Conservation (phyloP, 805 yeast species). For the Lipomyces sp. region DNA sequence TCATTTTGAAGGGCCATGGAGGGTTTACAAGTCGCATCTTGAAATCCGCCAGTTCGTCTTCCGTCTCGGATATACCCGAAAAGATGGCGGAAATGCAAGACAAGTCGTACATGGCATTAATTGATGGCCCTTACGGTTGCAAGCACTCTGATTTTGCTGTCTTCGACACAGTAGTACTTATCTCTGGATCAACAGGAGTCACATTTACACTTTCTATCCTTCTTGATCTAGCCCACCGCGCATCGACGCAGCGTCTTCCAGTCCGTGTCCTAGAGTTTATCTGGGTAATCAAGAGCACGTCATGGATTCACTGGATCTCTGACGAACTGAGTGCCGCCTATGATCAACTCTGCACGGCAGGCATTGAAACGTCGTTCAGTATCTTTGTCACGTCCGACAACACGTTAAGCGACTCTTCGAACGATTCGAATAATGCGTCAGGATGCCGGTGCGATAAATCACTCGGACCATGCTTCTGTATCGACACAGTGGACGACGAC, state of each 20-base stretch:
- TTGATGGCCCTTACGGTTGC: slow-evolving; percentile 56
- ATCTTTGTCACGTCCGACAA: slow-evolving; percentile 12
- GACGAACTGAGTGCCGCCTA: slow-evolving; percentile 15
- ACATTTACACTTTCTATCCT: slow-evolving; percentile 51
- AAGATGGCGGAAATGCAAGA: background rate
- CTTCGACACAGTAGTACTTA: slow-evolving; percentile 50
- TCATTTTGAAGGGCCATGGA: slow-evolving; percentile 46
- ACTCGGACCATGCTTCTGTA: too few relatives aligned
- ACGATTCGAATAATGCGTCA: background rate
- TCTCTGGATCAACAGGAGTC: slow-evolving; percentile 54
- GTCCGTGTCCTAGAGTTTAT: slow-evolving; percentile 13
- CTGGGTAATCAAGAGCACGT: slow-evolving; percentile 11
- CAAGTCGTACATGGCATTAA: slow-evolving; percentile 38
- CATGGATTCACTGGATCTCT: slow-evolving; percentile 1
- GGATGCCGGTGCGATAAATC: too few relatives aligned
- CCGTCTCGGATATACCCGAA: too few relatives aligned
- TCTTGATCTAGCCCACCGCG: slow-evolving; percentile 18
- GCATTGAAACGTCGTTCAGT: background rate
- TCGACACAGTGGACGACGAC: too few relatives aligned
- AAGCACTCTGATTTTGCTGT: slow-evolving; percentile 50
- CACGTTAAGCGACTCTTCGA: background rate
- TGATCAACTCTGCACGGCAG: background rate
- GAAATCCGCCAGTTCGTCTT: slow-evolving; percentile 6
- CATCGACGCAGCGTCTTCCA: slow-evolving; percentile 6
- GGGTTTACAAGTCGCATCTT: slow-evolving; percentile 6